Base-by-base conservation (phyloP, 768 basidiomycete species). In the Leucogyrophana mollusca region DNA sequence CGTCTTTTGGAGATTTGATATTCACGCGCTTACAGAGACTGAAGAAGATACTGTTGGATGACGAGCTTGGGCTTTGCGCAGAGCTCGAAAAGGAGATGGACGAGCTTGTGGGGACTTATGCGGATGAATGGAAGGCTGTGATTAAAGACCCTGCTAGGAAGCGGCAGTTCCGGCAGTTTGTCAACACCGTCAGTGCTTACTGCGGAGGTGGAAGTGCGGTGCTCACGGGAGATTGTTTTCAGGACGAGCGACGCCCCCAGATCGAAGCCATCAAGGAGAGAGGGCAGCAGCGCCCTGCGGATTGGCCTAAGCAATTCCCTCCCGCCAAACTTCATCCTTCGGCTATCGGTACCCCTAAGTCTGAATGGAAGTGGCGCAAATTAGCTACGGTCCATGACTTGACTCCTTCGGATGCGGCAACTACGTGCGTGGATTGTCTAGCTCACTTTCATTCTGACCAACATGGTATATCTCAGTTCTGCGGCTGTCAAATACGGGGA, bases 11-110 rank as follows among this genome's bases (percentile, higher is more conserved):
- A 22, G 16, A 16, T 9, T 17, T 39, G 24, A 40, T 20, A 13
- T 41, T 32, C 14, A n/a, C 30, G 27, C 21, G 33, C 20, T 1
- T 10, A 9, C 49, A 80, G 73, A 80, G 83, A 67, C 73, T 90
- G 11, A 72, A 73, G 33, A 74, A 74, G 40, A 79, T 89, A 17
- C 69, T 89, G 32, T 54, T 90, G 33, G 77, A 87, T 16, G 87
- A 89, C 53, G 76, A 81, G 47, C 74, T 90, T 1, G 84, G 85
- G 1, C 86, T 90, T 47, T 87, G 85, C 55, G 72, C 64, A 16
- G 79, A 87, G 34, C 71, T 90, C 8, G 87, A 88, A 43, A 69
- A 66, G 16, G 70, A 80, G 25, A 88, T 88, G 85, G 71, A 79
- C 17, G 64, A 68, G n/a, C 70, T 88, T 3, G 72, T 90, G 10